phyloP scores from a whole-genome alignment of 148 eudicot genomes.

The Chenopodium formosanum region DNA sequence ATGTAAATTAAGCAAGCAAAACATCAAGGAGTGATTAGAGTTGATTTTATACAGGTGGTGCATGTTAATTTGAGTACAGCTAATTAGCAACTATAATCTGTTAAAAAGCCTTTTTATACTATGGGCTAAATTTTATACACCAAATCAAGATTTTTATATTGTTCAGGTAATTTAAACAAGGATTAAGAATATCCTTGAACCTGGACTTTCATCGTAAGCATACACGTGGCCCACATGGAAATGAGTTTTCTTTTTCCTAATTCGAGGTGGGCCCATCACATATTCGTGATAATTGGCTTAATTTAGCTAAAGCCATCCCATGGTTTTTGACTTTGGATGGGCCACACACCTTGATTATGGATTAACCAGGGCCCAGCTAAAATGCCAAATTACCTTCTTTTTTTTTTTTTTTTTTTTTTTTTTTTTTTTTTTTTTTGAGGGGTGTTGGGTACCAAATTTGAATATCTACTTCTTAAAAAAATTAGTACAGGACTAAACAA shows the following conservation, averaged over 20 bases:
- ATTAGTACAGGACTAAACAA: too few relatives aligned
- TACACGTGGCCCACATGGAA: not conserved
- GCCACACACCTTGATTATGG: not conserved
- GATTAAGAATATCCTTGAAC: not conserved
- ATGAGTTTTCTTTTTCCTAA: too few relatives aligned
- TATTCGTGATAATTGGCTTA: too few relatives aligned
- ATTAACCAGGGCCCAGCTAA: not conserved
- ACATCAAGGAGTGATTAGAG: not conserved
- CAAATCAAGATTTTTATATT: too few relatives aligned
- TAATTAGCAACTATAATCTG: not conserved
- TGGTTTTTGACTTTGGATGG: not conserved
- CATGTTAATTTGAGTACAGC: not conserved
- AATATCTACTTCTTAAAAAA: too few relatives aligned
- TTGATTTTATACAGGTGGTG: not conserved
- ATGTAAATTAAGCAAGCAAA: not conserved
- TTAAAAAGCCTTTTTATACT: not conserved
- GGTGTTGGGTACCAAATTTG: too few relatives aligned
- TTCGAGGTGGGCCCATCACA: not conserved
- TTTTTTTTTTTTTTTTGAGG: too few relatives aligned
- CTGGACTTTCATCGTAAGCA: not conserved
- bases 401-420: too few relatives aligned
- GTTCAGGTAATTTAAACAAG: too few relatives aligned
- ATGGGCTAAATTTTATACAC: not conserved
- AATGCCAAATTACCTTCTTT: not conserved
- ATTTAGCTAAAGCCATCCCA: too few relatives aligned